Percentiles rank a stretch among this genome's conserved stretches.
Conservation (phyloP, 2,329 filamentous ascomycete genomes). For the Onygenales sp. region DNA sequence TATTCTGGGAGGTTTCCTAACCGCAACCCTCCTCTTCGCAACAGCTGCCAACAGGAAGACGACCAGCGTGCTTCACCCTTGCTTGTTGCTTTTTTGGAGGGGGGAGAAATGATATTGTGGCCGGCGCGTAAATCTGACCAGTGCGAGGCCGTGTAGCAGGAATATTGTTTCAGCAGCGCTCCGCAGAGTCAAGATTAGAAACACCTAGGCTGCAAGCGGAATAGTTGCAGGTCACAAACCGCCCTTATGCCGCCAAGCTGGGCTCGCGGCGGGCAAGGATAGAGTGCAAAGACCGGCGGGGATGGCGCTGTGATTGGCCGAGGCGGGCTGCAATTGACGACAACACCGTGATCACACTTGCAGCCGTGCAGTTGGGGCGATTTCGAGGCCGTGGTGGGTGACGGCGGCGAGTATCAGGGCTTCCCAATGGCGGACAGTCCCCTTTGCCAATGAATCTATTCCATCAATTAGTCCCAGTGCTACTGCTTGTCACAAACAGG, state of each 20-base stretch:
- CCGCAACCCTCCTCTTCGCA: neutral
- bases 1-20: neutral
- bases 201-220: slow-evolving; percentile 8
- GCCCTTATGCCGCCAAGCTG: neutral
- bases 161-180: neutral
- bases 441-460: too few relatives aligned
- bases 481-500: too few relatives aligned
- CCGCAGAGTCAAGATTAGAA: slow-evolving; percentile 8
- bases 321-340: neutral
- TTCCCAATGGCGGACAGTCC: too few relatives aligned
- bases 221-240: slow-evolving; percentile 1
- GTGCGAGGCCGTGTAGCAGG: neutral
- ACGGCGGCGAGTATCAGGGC: too few relatives aligned
- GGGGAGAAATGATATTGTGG: neutral
- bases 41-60: neutral
- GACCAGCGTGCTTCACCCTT: slow-evolving; percentile 3
- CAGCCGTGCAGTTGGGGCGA: slow-evolving; percentile 1
- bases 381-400: neutral
- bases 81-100: neutral
- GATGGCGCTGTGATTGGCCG: slow-evolving; percentile 1
- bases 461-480: too few relatives aligned
- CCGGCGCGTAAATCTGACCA: slow-evolving; percentile 5
- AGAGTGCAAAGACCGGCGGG: neutral
- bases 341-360: slow-evolving; percentile 2
- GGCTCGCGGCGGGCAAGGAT: too few relatives aligned